Percentiles rank a stretch among this genome's conserved stretches.
Evolutionary conservation across 257 asterid species (phyloP).

Genomic region (Solanum sitiens): DNA sequence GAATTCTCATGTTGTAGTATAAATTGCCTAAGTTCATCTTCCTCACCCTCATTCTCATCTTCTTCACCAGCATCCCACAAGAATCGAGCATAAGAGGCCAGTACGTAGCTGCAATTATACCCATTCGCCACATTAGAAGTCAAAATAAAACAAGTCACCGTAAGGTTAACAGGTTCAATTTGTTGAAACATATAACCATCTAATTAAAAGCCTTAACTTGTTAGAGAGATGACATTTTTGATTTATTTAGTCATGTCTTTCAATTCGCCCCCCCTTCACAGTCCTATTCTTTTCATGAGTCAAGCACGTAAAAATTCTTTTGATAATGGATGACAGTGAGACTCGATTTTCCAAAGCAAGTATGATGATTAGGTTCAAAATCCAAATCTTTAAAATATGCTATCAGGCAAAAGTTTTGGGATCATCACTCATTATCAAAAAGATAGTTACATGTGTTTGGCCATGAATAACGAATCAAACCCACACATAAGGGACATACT

Average conservation of each 20-base stretch:
- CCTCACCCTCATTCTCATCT: constrained; percentile 6
- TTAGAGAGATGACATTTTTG: background rate
- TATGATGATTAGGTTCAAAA: background rate
- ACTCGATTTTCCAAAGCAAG: background rate
- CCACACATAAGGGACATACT: background rate
- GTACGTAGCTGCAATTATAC: constrained; percentile 37
- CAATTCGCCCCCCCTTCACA: background rate
- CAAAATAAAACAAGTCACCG: background rate
- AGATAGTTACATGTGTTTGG: background rate
- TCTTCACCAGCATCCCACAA: constrained; percentile 77
- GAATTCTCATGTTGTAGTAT: constrained; percentile 12
- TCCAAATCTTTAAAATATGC: background rate
- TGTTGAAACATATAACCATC: background rate
- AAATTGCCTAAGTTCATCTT: constrained; percentile 17
- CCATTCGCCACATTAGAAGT: background rate
- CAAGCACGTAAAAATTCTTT: background rate
- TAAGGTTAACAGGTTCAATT: background rate
- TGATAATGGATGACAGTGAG: background rate
- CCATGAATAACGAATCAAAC: background rate
- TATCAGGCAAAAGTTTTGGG: background rate
- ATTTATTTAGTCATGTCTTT: background rate
- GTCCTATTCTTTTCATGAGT: background rate
- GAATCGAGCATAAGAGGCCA: constrained; percentile 87
- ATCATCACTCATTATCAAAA: background rate
- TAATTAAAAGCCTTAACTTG: background rate